These are phyloP conservation scores for Oryza officinalis DNA, from an alignment of 176 grass and related monocot genomes.

Conservation along the genomic window DNA sequence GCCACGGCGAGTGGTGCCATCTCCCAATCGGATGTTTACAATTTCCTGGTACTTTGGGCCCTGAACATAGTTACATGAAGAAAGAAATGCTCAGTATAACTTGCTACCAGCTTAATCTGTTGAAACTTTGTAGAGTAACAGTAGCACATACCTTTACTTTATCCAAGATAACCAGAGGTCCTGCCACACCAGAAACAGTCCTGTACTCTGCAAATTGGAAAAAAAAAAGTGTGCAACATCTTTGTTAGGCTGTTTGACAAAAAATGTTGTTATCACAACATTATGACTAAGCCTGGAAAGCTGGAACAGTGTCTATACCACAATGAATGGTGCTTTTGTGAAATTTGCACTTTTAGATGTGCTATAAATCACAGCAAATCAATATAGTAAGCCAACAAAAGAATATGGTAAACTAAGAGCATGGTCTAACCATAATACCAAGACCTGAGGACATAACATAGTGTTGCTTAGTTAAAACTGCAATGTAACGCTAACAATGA, in stretches of 20 bases:
- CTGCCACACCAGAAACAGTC: slow-evolving; percentile 94
- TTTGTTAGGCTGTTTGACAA: neutral
- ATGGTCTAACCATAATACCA: neutral
- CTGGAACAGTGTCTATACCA: neutral
- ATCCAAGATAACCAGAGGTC: slow-evolving; percentile 96
- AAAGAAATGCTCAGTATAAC: slow-evolving; percentile 19
- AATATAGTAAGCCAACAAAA: neutral
- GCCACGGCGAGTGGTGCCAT: slow-evolving; percentile 95
- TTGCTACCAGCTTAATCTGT: neutral
- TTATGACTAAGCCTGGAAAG: neutral
- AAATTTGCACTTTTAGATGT: neutral
- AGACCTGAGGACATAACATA: neutral
- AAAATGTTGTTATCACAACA: neutral
- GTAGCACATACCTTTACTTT: slow-evolving; percentile 85
- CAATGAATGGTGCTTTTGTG: neutral
- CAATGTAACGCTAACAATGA: neutral
- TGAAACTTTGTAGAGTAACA: slow-evolving; percentile 23
- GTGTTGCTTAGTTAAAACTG: neutral
- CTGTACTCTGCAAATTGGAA: slow-evolving; percentile 78
- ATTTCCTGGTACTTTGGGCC: slow-evolving; percentile 98
- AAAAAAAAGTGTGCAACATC: neutral
- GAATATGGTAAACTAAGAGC: neutral
- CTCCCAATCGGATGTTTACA: slow-evolving; percentile 96
- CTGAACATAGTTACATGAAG: slow-evolving; percentile 44
- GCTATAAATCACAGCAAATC: neutral